phyloP scores from a whole-genome alignment of 208 protist genomes.

The Leptomonas seymouri region DNA sequence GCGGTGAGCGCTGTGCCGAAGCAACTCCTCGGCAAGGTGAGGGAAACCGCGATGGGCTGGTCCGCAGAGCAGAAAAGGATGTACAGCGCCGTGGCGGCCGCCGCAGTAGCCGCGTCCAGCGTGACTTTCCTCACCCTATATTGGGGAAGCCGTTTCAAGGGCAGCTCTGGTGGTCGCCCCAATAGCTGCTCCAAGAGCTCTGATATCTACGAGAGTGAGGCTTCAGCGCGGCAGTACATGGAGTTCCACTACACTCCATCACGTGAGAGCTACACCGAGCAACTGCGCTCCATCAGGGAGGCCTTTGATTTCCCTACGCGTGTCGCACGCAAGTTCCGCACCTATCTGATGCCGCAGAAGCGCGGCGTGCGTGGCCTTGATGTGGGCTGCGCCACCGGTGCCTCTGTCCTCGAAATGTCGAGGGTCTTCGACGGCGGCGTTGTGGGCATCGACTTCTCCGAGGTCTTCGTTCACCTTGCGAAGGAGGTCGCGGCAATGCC shows the following conservation, averaged over 20 bases:
- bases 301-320: slow-evolving; percentile 79
- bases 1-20: neutral
- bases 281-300: slow-evolving; percentile 40
- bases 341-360: slow-evolving; percentile 32
- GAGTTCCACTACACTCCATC: slow-evolving; percentile 86
- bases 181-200: slow-evolving; percentile 38
- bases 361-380: slow-evolving; percentile 56
- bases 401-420: slow-evolving; percentile 80
- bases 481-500: slow-evolving; percentile 37
- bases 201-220: slow-evolving; percentile 71
- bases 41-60: slow-evolving; percentile 5
- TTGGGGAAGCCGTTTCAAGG: neutral
- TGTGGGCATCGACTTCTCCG: slow-evolving; percentile 79
- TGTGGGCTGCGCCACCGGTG: slow-evolving; percentile 84
- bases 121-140: slow-evolving; percentile 6
- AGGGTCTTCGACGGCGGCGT: slow-evolving; percentile 76
- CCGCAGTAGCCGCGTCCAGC: slow-evolving; percentile 15
- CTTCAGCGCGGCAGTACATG: slow-evolving; percentile 72
- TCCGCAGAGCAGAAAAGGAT: slow-evolving; percentile 22
- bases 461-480: slow-evolving; percentile 72
- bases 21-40: slow-evolving; percentile 8
- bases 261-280: slow-evolving; percentile 48
- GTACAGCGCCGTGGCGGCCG: slow-evolving; percentile 11
- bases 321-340: slow-evolving; percentile 59
- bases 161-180: neutral